phyloP scores from a whole-genome alignment of 2,329 filamentous ascomycete species.

The Alternaria consortialis region DNA sequence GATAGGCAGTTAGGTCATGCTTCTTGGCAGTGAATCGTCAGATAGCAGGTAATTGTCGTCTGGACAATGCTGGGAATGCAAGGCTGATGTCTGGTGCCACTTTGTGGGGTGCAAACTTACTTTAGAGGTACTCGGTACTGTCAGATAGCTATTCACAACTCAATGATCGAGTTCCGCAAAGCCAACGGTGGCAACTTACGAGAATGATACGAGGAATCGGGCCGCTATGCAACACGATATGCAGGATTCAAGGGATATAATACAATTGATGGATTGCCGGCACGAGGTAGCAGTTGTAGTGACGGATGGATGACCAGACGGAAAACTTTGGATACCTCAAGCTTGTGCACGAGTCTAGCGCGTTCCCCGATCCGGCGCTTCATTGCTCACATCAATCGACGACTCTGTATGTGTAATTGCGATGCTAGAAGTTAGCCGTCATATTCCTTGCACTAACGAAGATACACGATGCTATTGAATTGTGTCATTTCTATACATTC shows the following conservation, averaged over 20 bases:
- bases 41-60: conserved; percentile 11
- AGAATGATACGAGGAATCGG: conserved; percentile 38
- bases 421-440: background rate
- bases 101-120: conserved; percentile 9
- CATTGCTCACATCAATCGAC: conserved; percentile 9
- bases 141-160: conserved; percentile 19
- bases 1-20: conserved; percentile 25
- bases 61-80: background rate
- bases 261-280: conserved; percentile 33
- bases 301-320: conserved; percentile 28
- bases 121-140: background rate
- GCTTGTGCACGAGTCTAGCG: conserved; percentile 31
- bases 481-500: background rate
- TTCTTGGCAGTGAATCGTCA: conserved; percentile 27
- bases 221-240: conserved; percentile 41
- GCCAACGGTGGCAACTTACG: conserved; percentile 18
- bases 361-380: conserved; percentile 22
- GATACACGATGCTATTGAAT: background rate
- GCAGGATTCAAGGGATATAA: conserved; percentile 33
- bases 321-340: conserved; percentile 33
- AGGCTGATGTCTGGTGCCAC: conserved; percentile 14
- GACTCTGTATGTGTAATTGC: background rate
- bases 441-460: too few species aligned
- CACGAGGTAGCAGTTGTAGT: conserved; percentile 18
- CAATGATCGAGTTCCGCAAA: conserved; percentile 1